Evolutionary conservation across 202 grass and related monocot species (phyloP), one percentile per base, ranked within the genome.

Genomic region (Setaria viridis): DNA sequence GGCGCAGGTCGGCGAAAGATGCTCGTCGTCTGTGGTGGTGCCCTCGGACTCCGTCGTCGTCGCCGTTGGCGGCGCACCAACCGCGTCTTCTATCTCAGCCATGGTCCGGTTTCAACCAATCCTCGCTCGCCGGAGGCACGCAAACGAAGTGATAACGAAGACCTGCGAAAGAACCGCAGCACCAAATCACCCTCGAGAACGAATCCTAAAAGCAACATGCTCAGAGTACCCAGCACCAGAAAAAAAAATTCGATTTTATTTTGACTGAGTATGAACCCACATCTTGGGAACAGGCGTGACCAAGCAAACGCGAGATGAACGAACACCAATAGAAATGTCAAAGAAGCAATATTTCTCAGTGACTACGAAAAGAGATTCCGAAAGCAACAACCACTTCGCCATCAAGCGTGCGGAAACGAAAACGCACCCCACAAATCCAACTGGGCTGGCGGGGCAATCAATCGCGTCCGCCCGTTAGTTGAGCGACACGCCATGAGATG

Each of bases 11-110:
- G 93, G 82, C 65, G 90, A 94, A 1, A 87, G 80, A 19, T 88
- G 76, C 62, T 94, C 92, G 1, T 94, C 89, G 34, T 86, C 89
- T 6, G 85, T 84, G 67, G 77, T 81, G 20, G 81, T 11, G 68
- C 70, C 76, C 60, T 85, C 78, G 15, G 88, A 81, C 76, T 89
- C 87, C 15, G 63, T 76, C 0, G 69, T 8, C 46, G 65, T 11
- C 80, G 67, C 7, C 11, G 33, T 10, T 2, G 34, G 21, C 67
- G 21, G 68, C 30, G 76, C 48, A 3, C 29, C 82, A 60, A 43
- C 65, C 49, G 77, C 47, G 77, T 66, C 30, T 7, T 83, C 76
- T 42, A 41, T 20, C 21, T 84, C 74, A 2, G 62, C 11, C 41
- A 78, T 42, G 21, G 17, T 16, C 17, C 32, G 73, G 29, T 32